phyloP scores from a whole-genome alignment of 1,139 yeast genomes.

The Hansenula anomala region DNA sequence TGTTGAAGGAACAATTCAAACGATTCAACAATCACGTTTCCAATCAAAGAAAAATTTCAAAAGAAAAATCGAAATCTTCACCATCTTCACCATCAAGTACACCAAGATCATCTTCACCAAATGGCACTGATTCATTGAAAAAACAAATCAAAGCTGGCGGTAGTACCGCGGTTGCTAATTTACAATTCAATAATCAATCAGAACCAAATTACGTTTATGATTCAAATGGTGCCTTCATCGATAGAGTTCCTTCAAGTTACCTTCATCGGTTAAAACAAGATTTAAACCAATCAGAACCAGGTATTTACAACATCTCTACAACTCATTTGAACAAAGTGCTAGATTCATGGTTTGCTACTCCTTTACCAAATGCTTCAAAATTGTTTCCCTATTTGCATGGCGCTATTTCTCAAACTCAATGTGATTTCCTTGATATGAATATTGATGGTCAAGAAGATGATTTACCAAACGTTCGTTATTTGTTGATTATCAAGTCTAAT shows the following conservation, averaged over 20 bases:
- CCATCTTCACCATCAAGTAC: background rate
- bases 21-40: background rate
- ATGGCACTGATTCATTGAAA: too few species aligned
- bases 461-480: background rate
- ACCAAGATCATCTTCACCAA: background rate
- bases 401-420: conserved; percentile 1
- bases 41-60: background rate
- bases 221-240: too few species aligned
- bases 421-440: background rate
- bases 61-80: background rate
- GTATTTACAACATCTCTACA: background rate
- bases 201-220: too few species aligned
- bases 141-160: background rate
- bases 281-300: background rate
- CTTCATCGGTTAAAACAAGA: background rate
- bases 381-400: conserved; percentile 1
- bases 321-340: background rate
- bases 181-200: too few species aligned
- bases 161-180: too few species aligned
- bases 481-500: conserved; percentile 1
- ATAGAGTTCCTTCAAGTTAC: background rate
- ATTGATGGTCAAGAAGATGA: background rate
- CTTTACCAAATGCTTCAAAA: background rate
- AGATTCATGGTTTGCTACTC: background rate
- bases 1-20: conserved; percentile 1